Percentiles rank a stretch among this genome's conserved stretches.
Conservation (phyloP, 805 yeast genomes). For the Wickerhamomyces canadensis region DNA sequence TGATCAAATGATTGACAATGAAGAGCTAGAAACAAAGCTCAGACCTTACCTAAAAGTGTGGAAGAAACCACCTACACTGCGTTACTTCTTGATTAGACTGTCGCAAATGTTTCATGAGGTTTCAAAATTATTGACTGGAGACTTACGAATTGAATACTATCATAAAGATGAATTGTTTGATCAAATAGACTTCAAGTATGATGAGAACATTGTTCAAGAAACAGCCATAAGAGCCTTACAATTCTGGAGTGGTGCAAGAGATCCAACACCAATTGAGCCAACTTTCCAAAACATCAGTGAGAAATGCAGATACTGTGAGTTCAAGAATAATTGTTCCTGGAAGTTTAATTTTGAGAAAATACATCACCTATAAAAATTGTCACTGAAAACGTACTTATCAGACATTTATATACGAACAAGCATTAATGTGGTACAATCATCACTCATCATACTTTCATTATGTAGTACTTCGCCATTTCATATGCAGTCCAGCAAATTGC, state of each 20-base stretch:
- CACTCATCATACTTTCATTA: conserved; percentile 12
- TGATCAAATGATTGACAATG: conserved; percentile 14
- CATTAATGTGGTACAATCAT: conserved; percentile 1
- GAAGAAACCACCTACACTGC: conserved; percentile 49
- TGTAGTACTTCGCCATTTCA: conserved; percentile 80
- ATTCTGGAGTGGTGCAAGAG: conserved; percentile 57
- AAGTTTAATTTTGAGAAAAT: conserved; percentile 12
- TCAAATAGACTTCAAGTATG: conserved; percentile 34
- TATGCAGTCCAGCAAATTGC: conserved; percentile 98
- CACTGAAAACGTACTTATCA: too few species aligned
- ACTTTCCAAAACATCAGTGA: conserved; percentile 28
- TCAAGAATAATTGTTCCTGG: conserved; percentile 39
- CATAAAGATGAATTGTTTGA: conserved; percentile 37
- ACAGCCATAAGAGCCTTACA: conserved; percentile 31
- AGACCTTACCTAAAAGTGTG: conserved; percentile 35
- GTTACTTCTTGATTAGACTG: conserved; percentile 50
- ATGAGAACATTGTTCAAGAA: conserved; percentile 24
- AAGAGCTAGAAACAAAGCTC: not conserved
- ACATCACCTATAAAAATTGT: too few species aligned
- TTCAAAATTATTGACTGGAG: conserved; percentile 30
- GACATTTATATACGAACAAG: too few species aligned
- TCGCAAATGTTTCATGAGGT: conserved; percentile 40
- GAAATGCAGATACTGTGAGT: conserved; percentile 54
- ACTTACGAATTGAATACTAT: conserved; percentile 48
- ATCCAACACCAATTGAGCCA: conserved; percentile 38